Percentiles rank a stretch among this genome's conserved stretches.
These are phyloP conservation scores for Arachis stenosperma DNA, from an alignment of 306 rosid genomes.

Conservation along the genomic window DNA sequence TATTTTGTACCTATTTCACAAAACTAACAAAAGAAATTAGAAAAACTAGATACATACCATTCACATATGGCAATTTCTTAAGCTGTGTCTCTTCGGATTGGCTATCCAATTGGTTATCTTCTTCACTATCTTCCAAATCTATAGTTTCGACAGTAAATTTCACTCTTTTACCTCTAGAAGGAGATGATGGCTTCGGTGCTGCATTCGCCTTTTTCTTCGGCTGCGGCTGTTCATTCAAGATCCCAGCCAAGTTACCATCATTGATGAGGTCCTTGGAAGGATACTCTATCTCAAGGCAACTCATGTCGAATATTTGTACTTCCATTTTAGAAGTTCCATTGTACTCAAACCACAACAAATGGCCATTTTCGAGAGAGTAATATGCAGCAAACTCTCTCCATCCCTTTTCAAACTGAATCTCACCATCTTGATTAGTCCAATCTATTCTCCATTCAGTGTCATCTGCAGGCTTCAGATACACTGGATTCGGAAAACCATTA, in stretches of 20 bases:
- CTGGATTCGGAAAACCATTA: not conserved
- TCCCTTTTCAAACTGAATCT: not conserved
- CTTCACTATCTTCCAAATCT: too few relatives aligned
- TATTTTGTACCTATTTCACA: not conserved
- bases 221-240: not conserved
- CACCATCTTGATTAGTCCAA: not conserved
- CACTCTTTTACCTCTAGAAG: not conserved
- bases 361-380: not conserved
- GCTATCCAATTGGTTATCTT: not conserved
- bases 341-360: conserved; percentile 19
- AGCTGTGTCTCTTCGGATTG: not conserved
- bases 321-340: not conserved
- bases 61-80: not conserved
- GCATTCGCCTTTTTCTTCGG: not conserved
- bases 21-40: too few relatives aligned
- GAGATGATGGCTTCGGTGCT: not conserved
- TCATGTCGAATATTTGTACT: conserved; percentile 22
- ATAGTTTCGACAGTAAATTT: too few relatives aligned
- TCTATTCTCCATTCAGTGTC: not conserved
- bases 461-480: not conserved
- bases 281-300: not conserved
- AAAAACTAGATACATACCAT: not conserved
- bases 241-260: not conserved
- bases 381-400: not conserved
- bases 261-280: not conserved